Base-by-base conservation (phyloP, 2,329 filamentous ascomycete species). In the Aureobasidium melanogenum region DNA sequence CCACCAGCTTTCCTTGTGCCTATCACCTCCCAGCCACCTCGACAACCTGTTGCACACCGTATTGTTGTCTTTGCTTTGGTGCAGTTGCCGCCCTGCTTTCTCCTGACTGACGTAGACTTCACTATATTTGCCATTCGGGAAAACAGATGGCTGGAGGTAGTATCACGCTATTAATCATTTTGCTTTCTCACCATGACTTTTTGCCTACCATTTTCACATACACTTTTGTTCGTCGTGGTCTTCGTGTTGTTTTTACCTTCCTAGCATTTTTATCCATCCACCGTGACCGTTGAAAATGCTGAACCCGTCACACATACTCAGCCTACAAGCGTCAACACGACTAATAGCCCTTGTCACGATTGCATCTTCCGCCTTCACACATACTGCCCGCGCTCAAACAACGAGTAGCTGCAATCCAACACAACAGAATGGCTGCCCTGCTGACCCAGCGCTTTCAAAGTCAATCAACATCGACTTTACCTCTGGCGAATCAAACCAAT, bases 381-480 rank as follows among this genome's bases (percentile, higher is more conserved):
- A 69, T 39, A 74, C 75, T 34, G 68, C 74, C 9, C 56, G 69
- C 22, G 78, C 79, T 46, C 82, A 84, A 67, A 84, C 82, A 60
- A 84, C 76, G 68, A 80, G 76, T 56, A 76, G 73, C 64, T 84
- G 82, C 74, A 83, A 85, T 69, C 82, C 82, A 17, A 77, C 79
- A 60, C 69, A 65, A 69, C 79, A 77, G 77, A 80, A 77, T 63
- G 70, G 71, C 64, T 97, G 93, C 69, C 83, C 88, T 6, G 73
- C 89, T 57, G 80, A 97, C 71, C 84, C 89, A 8, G 93, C 91
- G 0, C 83, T 97, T 4, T 91, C 90, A 62, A 89, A 85, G 78
- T 83, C 88, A n/a, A 86, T 92, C 68, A 82, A 84, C 64, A 86
- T 94, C 74, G 90, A 97, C 77, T 96, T 97, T 75, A 87, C 84